phyloP scores from a whole-genome alignment of 176 grass and related monocot species.

The bread wheat (Triticum aestivum) region DNA sequence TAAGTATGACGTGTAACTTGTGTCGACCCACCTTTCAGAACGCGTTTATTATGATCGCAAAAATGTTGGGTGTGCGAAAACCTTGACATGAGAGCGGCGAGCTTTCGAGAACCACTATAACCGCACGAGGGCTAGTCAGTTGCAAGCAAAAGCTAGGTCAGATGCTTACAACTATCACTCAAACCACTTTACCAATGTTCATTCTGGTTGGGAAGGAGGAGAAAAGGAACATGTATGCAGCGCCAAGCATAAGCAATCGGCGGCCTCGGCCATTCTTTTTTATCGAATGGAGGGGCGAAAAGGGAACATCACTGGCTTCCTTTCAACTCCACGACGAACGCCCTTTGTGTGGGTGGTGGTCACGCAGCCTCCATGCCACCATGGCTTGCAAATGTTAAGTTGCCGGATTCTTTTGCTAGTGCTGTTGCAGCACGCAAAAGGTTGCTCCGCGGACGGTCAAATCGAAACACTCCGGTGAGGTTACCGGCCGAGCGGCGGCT shows the following conservation, averaged over 20 bases:
- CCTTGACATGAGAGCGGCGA: fast-evolving
- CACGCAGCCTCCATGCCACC: slow-evolving; percentile 9
- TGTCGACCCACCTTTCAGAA: no score
- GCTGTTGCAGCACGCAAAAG: slow-evolving; percentile 33
- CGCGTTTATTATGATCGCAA: neutral
- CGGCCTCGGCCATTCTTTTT: neutral
- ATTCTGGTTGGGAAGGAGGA: neutral
- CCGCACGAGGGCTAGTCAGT: neutral
- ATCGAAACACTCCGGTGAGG: neutral
- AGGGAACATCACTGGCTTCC: neutral
- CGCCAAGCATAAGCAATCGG: neutral
- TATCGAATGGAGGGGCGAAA: neutral
- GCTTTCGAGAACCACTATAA: neutral
- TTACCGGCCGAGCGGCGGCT: neutral
- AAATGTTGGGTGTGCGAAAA: neutral
- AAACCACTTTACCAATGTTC: neutral
- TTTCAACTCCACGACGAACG: neutral
- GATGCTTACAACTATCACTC: neutral
- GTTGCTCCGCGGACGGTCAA: neutral
- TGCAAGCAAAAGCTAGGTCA: neutral
- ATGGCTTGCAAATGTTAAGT: neutral
- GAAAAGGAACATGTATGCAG: neutral
- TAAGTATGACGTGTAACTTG: no score
- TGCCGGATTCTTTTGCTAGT: neutral
- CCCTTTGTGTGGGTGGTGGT: slow-evolving; percentile 5